Percentiles rank a stretch among this genome's conserved stretches.
Conservation (phyloP, 306 rosid genomes). For the Prunus mira region DNA sequence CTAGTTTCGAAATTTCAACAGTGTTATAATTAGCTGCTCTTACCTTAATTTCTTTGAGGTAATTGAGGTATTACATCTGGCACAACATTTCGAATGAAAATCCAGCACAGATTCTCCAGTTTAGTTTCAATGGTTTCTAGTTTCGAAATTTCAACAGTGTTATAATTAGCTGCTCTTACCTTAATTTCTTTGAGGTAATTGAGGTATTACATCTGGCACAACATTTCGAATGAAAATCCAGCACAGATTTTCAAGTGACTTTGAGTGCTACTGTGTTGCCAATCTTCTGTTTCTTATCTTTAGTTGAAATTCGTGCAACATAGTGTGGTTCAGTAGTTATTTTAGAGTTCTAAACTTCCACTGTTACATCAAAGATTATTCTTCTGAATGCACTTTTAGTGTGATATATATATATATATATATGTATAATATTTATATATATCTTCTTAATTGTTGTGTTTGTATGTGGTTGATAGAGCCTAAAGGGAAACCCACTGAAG, state of each 20-base stretch:
- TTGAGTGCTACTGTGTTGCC: not conserved
- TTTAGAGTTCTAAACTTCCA: not conserved
- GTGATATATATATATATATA: not conserved
- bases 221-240: not conserved
- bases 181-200: not conserved
- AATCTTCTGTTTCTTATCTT: not conserved
- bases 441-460: conserved; percentile 3
- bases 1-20: not conserved
- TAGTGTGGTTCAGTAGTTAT: not conserved
- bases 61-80: not conserved
- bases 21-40: not conserved
- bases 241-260: not conserved
- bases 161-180: not conserved
- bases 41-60: not conserved
- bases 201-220: not conserved
- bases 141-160: not conserved
- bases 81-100: not conserved
- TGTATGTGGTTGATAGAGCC: conserved; percentile 45
- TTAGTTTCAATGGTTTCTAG: not conserved
- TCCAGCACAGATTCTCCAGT: not conserved
- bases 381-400: too few species aligned
- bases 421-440: not conserved
- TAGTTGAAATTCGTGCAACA: not conserved
- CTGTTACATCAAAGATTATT: not conserved
- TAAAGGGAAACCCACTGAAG: conserved; percentile 90